These are phyloP conservation scores for Isatis lusitanica DNA, from an alignment of 441 rosid genomes.

Conservation along the genomic window DNA sequence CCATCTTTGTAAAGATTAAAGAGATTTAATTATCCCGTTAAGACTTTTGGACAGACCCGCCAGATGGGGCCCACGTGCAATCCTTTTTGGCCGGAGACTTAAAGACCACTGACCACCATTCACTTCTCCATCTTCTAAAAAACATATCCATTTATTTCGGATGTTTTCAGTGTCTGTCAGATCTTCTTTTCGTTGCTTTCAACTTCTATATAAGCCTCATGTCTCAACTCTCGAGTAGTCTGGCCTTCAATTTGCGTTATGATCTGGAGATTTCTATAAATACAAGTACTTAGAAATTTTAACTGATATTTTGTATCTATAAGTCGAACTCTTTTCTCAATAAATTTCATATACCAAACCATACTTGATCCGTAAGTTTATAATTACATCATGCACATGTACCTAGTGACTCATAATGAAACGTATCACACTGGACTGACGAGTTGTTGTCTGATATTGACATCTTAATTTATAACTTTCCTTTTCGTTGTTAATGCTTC, in stretches of 20 bases:
- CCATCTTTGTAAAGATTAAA: not conserved
- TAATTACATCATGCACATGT: conserved; percentile 39
- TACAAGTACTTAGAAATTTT: too few relatives aligned
- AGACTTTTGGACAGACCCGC: conserved; percentile 14
- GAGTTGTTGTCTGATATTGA: conserved; percentile 35
- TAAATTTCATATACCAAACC: too few relatives aligned
- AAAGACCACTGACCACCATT: conserved; percentile 2
- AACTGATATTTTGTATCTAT: too few relatives aligned
- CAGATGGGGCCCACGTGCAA: conserved; percentile 22
- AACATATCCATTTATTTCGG: not conserved
- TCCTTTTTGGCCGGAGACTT: conserved; percentile 11
- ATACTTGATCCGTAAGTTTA: too few relatives aligned
- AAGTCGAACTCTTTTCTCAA: too few relatives aligned
- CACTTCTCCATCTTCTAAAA: conserved; percentile 9
- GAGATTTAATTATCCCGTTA: not conserved
- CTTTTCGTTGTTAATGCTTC: conserved; percentile 32
- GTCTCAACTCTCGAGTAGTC: too few relatives aligned
- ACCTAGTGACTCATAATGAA: conserved; percentile 19
- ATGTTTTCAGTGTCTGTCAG: not conserved
- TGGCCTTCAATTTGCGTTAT: too few relatives aligned
- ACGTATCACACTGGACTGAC: conserved; percentile 26
- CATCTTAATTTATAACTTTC: conserved; percentile 35
- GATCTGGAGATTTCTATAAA: too few relatives aligned
- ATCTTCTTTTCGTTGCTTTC: not conserved
- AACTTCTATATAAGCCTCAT: too few relatives aligned